Evolutionary conservation across 202 grass and related monocot species (phyloP).

Genomic region (Carex sylvatica): DNA sequence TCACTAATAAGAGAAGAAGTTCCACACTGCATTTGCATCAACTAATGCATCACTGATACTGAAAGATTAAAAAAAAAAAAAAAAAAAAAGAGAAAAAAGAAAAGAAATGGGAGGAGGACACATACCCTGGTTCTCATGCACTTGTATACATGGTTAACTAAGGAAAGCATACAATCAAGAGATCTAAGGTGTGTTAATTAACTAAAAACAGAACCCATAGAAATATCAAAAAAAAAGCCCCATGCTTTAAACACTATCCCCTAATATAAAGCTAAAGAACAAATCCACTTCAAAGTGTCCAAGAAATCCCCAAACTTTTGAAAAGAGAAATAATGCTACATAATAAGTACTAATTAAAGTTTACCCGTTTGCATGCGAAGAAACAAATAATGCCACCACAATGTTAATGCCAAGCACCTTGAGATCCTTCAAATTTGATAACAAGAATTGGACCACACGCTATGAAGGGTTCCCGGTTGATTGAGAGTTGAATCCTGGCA

Average conservation of each 20-base stretch:
- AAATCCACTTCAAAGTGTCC: conserved; percentile 3
- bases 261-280: conserved; percentile 23
- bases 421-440: conserved; percentile 3
- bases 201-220: conserved; percentile 9
- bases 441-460: background rate
- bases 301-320: conserved; percentile 20
- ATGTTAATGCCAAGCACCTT: conserved; percentile 5
- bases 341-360: conserved; percentile 21
- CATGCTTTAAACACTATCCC: conserved; percentile 18
- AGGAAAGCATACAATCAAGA: conserved; percentile 23
- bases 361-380: conserved; percentile 26
- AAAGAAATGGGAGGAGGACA: background rate
- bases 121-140: conserved; percentile 7
- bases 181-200: conserved; percentile 26
- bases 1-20: background rate
- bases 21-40: background rate
- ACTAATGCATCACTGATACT: background rate
- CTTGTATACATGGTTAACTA: conserved; percentile 20
- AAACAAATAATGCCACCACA: conserved; percentile 17
- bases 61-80: background rate
- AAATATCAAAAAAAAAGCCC: conserved; percentile 14
- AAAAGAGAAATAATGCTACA: conserved; percentile 22
- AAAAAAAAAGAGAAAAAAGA: background rate
- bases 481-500: conserved; percentile 57
- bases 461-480: conserved; percentile 45